These are phyloP conservation scores for Aspergillus indologenus DNA, from an alignment of 495 filamentous ascomycete genomes.

Conservation along the genomic window DNA sequence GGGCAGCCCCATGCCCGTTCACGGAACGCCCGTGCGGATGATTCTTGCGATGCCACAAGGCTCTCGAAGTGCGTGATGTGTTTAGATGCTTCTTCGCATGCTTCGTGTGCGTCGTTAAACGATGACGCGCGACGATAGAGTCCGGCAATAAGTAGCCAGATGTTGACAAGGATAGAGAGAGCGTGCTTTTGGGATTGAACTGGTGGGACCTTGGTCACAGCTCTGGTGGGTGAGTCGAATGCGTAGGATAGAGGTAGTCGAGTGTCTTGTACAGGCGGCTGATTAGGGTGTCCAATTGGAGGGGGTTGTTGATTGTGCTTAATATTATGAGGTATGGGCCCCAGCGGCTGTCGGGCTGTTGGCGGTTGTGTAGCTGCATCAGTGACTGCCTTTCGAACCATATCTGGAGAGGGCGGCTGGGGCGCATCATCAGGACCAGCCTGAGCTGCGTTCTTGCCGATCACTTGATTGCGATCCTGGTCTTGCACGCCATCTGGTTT, in stretches of 20 bases:
- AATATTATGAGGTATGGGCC: slow-evolving; percentile 50
- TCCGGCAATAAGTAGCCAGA: slow-evolving; percentile 86
- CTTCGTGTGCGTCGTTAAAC: slow-evolving; percentile 71
- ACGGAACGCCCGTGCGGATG: slow-evolving; percentile 50
- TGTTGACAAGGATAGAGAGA: slow-evolving; percentile 61
- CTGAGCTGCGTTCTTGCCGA: slow-evolving; percentile 15
- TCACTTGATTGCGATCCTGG: slow-evolving; percentile 8
- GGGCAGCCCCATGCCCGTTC: slow-evolving; percentile 68
- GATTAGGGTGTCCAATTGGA: slow-evolving; percentile 44
- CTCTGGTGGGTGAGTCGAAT: slow-evolving; percentile 42
- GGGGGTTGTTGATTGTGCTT: slow-evolving; percentile 38
- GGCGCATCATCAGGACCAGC: slow-evolving; percentile 2
- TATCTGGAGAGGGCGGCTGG: slow-evolving; percentile 19
- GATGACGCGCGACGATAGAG: slow-evolving; percentile 81
- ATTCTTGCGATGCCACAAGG: slow-evolving; percentile 40
- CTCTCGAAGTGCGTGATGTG: slow-evolving; percentile 53
- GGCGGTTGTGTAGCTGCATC: slow-evolving; percentile 19
- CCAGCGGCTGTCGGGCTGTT: slow-evolving; percentile 41
- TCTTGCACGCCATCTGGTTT: slow-evolving; percentile 17
- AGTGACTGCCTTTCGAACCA: slow-evolving; percentile 45
- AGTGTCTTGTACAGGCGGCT: slow-evolving; percentile 51
- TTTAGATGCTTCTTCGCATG: slow-evolving; percentile 76
- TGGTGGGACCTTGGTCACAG: slow-evolving; percentile 36
- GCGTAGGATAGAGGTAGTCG: slow-evolving; percentile 46
- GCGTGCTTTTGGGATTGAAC: slow-evolving; percentile 52